phyloP scores from a whole-genome alignment of 2,329 filamentous ascomycete species.

The Fusarium mexicanum region DNA sequence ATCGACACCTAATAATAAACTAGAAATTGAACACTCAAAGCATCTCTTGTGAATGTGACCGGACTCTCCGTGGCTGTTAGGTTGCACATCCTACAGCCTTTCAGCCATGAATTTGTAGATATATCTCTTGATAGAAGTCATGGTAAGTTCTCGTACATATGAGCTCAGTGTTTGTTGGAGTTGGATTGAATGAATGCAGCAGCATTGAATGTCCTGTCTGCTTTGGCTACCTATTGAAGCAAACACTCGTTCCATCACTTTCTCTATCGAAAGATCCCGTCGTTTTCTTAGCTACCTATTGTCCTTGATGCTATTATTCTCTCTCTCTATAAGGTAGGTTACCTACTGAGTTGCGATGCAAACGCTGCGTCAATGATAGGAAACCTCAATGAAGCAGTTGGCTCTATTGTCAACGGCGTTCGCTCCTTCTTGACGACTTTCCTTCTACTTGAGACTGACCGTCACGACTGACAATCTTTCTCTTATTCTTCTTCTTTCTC shows the following conservation, averaged over 20 bases:
- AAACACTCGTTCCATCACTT: not conserved
- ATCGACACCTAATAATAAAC: conserved; percentile 8
- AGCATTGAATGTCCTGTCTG: not conserved
- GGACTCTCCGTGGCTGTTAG: not conserved
- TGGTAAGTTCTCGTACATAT: not conserved
- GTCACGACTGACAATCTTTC: not conserved
- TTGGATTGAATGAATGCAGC: not conserved
- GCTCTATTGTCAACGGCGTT: not conserved
- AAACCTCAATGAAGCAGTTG: not conserved
- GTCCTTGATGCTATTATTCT: not conserved
- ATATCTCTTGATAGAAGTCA: not conserved
- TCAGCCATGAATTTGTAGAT: not conserved
- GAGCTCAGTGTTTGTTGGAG: not conserved
- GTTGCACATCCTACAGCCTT: not conserved
- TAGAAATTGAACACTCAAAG: not conserved
- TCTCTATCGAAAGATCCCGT: not conserved
- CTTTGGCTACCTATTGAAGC: not conserved
- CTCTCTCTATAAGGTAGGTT: not conserved
- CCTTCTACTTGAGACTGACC: not conserved
- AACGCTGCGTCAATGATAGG: not conserved
- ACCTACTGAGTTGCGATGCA: not conserved
- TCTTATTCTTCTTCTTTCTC: too few relatives aligned
- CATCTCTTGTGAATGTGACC: not conserved
- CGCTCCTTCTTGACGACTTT: conserved; percentile 1
- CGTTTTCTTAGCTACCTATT: not conserved